Evolutionary conservation across 2,329 filamentous ascomycete species (phyloP).

Genomic region (Parastagonospora avenae): DNA sequence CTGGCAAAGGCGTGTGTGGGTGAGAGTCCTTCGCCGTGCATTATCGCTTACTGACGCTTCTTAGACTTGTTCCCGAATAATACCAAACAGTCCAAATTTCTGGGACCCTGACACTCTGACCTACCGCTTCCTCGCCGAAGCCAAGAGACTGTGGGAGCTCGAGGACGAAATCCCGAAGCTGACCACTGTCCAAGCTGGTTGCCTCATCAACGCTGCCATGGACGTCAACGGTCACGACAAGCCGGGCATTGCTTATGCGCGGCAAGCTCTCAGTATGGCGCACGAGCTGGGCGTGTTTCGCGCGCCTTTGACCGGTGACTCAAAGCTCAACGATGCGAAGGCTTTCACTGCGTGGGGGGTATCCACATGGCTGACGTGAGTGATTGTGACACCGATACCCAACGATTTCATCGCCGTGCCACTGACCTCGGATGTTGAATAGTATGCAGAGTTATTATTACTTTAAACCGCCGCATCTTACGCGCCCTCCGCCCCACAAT

Average conservation of each 20-base stretch:
- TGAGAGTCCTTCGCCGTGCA: background rate
- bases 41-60: constrained; percentile 1
- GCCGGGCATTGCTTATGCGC: constrained; percentile 9
- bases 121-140: constrained; percentile 25
- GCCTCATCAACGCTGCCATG: constrained; percentile 11
- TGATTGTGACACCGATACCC: background rate
- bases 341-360: constrained; percentile 17
- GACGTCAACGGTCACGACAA: constrained; percentile 13
- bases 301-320: background rate
- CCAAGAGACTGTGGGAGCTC: constrained; percentile 27
- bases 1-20: constrained; percentile 27
- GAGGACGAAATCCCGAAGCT: constrained; percentile 8
- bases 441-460: constrained; percentile 12
- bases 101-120: constrained; percentile 21
- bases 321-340: constrained; percentile 5
- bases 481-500: background rate
- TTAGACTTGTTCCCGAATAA: constrained; percentile 8
- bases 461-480: constrained; percentile 10
- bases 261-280: constrained; percentile 17
- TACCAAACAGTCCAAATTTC: constrained; percentile 10
- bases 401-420: background rate
- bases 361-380: constrained; percentile 8
- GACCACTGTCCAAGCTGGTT: constrained; percentile 19
- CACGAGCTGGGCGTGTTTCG: constrained; percentile 16
- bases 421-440: background rate